Percentiles rank a stretch among this genome's conserved stretches.
Evolutionary conservation across 1,139 yeast genomes (phyloP).

Genomic region (Meyerozyma sp.): DNA sequence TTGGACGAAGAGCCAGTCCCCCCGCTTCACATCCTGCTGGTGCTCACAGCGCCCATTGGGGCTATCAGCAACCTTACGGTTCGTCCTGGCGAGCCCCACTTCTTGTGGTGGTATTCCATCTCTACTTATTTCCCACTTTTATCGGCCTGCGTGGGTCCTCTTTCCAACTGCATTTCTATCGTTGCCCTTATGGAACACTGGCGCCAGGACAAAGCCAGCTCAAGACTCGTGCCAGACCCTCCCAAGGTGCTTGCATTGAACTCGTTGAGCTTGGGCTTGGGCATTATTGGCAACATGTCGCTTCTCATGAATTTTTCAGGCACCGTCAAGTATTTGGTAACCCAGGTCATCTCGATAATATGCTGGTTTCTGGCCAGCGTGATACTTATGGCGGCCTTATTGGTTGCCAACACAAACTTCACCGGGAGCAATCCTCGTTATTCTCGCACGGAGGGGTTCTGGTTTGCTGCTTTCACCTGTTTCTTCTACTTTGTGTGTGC

Average conservation of each 20-base stretch:
- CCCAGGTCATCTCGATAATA: slow-evolving; percentile 56
- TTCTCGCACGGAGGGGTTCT: slow-evolving; percentile 58
- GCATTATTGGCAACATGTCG: slow-evolving; percentile 60
- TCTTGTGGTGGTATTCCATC: slow-evolving; percentile 54
- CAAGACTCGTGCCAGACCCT: slow-evolving; percentile 27
- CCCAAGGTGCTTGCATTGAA: slow-evolving; percentile 49
- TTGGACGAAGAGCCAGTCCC: neutral
- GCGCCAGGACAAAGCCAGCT: slow-evolving; percentile 35
- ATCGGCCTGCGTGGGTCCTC: slow-evolving; percentile 74
- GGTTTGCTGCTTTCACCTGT: slow-evolving; percentile 68
- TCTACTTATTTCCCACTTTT: slow-evolving; percentile 67
- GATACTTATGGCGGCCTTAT: slow-evolving; percentile 44
- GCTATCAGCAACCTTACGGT: slow-evolving; percentile 25
- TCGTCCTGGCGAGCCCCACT: slow-evolving; percentile 44
- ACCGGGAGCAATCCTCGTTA: slow-evolving; percentile 12
- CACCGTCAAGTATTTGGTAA: slow-evolving; percentile 46
- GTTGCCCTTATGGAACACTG: slow-evolving; percentile 71
- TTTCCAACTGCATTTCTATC: slow-evolving; percentile 67
- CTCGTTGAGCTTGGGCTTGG: slow-evolving; percentile 55
- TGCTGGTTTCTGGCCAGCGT: slow-evolving; percentile 60
- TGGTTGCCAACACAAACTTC: slow-evolving; percentile 22
- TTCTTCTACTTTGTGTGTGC: slow-evolving; percentile 56
- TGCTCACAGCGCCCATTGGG: slow-evolving; percentile 22
- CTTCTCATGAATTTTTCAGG: slow-evolving; percentile 63
- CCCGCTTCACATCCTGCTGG: neutral